Base-by-base conservation (phyloP, 805 yeast genomes). In the Yarrowia sp. region DNA sequence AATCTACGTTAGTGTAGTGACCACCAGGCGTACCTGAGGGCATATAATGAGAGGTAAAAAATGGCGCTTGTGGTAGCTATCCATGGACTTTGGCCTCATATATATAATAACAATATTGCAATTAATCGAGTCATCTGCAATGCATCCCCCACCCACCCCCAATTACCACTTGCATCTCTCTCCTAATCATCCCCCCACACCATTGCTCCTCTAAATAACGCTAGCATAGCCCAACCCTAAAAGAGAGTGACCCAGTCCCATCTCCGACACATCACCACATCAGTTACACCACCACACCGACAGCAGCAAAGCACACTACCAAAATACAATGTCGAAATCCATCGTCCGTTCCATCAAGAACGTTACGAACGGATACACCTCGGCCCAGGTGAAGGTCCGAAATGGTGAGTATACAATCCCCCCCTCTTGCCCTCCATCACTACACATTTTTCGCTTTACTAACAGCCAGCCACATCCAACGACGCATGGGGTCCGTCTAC, bases 401-500 rank as follows among this genome's bases (percentile, higher is more conserved):
- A 91, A 90, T 71, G 78, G 64, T 59, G 51, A 59, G 64, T 59
- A 59, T n/a, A 3, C 24, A 24, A 49, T 32, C 11, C 41, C n/a
- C 28, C 40, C 17, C 26, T 41, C 6, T 41, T 41, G 46, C 28
- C 12, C 28, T 9, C 22, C 3, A 17, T 24, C 54, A 3, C 38
- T 17, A n/a, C 9, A 11, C 9, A 21, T 36, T 32, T n/a, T 28
- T 8, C 30, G 7, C 21, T 16, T 17, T 7, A 59, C 51, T 33
- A 33, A 59, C 38, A 26, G 1, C 38, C 22, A 59, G 64, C 97
- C 66, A 93, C 98, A 0, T 85, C 95, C 67, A 93, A 93, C 73
- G 97, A 90, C 69, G 81, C 92, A 1, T 79, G 85, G 66, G 93
- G 96, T 2, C 97, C 98, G n/a, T 81, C 88, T 52, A 83, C 90